A percentile compares a stretch with the other conserved stretches of the same genome.
phyloP scores from a whole-genome alignment of 495 filamentous ascomycete genomes.

The Bacidia gigantensis region DNA sequence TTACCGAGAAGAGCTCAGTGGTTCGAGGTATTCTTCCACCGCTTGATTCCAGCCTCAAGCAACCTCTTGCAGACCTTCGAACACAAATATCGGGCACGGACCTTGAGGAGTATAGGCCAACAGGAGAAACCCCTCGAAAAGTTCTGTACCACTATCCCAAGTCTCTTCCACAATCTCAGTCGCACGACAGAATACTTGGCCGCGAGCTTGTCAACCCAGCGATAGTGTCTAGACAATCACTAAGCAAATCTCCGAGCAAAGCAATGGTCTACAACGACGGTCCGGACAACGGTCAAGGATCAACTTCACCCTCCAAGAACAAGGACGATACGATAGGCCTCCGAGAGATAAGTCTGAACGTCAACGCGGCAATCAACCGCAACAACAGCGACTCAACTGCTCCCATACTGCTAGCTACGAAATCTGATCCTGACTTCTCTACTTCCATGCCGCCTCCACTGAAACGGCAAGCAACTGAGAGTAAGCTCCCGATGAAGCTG shows the following conservation, averaged over 20 bases:
- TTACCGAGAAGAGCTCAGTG: conserved; percentile 36
- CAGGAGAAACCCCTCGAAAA: conserved; percentile 76
- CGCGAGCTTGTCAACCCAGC: conserved; percentile 19
- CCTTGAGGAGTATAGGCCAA: conserved; percentile 66
- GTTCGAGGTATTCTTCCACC: conserved; percentile 43
- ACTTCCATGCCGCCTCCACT: conserved; percentile 16
- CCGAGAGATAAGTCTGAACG: conserved; percentile 16
- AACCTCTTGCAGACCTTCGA: conserved; percentile 57
- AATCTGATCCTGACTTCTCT: conserved; percentile 5
- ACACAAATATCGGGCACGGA: conserved; percentile 42
- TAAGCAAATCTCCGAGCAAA: conserved; percentile 19
- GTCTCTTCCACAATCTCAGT: conserved; percentile 58
- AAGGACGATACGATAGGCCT: conserved; percentile 7
- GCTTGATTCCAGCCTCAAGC: conserved; percentile 44
- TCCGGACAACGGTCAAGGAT: neutral
- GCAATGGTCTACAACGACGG: conserved; percentile 20
- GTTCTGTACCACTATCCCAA: conserved; percentile 61
- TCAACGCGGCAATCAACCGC: conserved; percentile 2
- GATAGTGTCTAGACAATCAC: neutral
- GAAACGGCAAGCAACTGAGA: conserved; percentile 20
- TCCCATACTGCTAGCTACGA: conserved; percentile 1
- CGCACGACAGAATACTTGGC: conserved; percentile 53
- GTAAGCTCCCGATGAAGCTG: conserved; percentile 19
- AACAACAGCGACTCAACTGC: conserved; percentile 10
- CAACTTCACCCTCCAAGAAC: conserved; percentile 10